Conservation (phyloP, 495 filamentous ascomycete species). For the Penicillium samsonianum region DNA sequence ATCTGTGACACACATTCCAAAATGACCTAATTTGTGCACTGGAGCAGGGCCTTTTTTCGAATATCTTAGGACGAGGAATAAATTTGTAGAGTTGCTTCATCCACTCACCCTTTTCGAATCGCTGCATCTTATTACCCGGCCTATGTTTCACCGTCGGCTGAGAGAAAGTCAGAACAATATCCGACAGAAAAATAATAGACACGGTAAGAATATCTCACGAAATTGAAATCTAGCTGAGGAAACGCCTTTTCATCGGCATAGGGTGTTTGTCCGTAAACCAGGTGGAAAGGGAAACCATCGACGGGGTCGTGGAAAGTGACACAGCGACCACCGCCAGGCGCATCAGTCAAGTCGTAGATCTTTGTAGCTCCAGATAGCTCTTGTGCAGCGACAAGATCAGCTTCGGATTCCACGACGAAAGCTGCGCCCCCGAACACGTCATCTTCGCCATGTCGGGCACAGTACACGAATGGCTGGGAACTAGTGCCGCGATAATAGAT, state of each 20-base stretch:
- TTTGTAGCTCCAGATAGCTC: neutral
- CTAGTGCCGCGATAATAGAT: conserved; percentile 60
- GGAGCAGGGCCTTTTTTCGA: conserved; percentile 55
- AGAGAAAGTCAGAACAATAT: conserved; percentile 3
- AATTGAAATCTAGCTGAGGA: neutral
- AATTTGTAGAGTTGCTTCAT: neutral
- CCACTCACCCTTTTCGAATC: conserved; percentile 42
- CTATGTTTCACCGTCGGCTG: conserved; percentile 20
- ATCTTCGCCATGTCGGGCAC: conserved; percentile 42
- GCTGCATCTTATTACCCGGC: conserved; percentile 15
- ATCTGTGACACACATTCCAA: conserved; percentile 62
- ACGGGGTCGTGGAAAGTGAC: neutral
- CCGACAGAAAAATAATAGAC: too few species aligned
- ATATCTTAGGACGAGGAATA: neutral
- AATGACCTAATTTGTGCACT: conserved; percentile 69
- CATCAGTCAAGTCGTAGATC: neutral
- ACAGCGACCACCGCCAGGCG: conserved; percentile 1
- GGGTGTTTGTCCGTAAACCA: neutral
- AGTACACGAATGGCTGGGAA: conserved; percentile 55
- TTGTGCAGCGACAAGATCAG: conserved; percentile 42
- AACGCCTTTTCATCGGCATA: neutral
- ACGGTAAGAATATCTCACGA: neutral
- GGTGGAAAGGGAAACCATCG: neutral
- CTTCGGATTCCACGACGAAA: conserved; percentile 56
- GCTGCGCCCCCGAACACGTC: conserved; percentile 52